These are phyloP conservation scores for Magnusiomyces ingens DNA, from an alignment of 1,139 yeast genomes.

Conservation along the genomic window DNA sequence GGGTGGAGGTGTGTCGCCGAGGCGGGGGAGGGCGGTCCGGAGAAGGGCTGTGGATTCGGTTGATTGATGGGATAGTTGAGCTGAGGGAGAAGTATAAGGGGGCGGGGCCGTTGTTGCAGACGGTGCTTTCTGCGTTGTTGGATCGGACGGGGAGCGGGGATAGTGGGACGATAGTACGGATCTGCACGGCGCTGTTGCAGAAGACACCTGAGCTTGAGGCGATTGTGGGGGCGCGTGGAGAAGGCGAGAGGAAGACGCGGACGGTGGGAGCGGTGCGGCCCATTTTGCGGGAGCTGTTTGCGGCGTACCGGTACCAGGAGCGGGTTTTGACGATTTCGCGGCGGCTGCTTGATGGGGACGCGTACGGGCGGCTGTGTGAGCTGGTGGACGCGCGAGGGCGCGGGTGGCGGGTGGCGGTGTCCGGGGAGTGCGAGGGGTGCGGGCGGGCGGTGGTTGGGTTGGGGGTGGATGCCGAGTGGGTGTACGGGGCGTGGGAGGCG, in stretches of 20 bases:
- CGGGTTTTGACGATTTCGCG: constrained; percentile 50
- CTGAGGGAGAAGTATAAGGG: constrained; percentile 8
- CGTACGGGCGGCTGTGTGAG: constrained; percentile 40
- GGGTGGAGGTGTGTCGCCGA: constrained; percentile 25
- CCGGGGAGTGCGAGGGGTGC: constrained; percentile 62
- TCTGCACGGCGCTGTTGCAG: neutral
- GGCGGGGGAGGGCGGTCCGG: constrained; percentile 8
- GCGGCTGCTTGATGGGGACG: constrained; percentile 48
- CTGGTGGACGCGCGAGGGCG: constrained; percentile 38
- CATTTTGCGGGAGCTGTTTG: constrained; percentile 55
- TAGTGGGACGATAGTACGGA: too few species aligned
- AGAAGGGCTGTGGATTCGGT: constrained; percentile 27
- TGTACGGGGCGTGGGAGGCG: constrained; percentile 32
- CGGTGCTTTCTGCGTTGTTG: too few species aligned
- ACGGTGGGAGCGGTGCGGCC: constrained; percentile 42
- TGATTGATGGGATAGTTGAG: constrained; percentile 28
- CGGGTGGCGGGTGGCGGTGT: constrained; percentile 55
- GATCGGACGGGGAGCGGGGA: too few species aligned
- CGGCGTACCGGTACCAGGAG: constrained; percentile 59
- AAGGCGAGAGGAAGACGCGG: constrained; percentile 19
- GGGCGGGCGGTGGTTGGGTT: constrained; percentile 61
- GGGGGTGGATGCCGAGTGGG: constrained; percentile 38
- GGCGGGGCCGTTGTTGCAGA: too few species aligned
- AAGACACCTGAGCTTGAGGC: neutral
- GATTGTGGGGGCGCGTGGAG: constrained; percentile 4